Evolutionary conservation across 345 rosid species (phyloP), one percentile per base, ranked within the genome.

Genomic region (Eutrema heterophyllum): DNA sequence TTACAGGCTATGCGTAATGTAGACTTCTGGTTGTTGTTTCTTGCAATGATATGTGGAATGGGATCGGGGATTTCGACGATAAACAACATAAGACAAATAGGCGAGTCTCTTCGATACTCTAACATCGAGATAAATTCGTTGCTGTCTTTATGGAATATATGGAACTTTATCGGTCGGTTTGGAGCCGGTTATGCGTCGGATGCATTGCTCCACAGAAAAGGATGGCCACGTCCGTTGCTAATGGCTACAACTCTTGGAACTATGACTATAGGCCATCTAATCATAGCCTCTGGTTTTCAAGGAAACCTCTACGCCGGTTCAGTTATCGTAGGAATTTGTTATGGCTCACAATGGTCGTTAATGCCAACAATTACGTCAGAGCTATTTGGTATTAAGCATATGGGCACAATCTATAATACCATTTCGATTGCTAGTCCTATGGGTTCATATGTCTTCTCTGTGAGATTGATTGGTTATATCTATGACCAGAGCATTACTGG

Each of bases 391-490:
- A 81, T 90, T 14, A 36, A 82, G 14, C 91, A 93, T 58, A 81
- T 93, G 91, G 98, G 93, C 1, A 93, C 98, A n/a, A 87, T 93
- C 38, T 89, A 85, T 75, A 88, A 93, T 68, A 85, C 93, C 40
- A 85, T 90, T 52, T 87, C 87, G 16, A 56, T 87, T 27, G 91
- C 97, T 15, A 87, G 96, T 70, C 96, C 97, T 0, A 76, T 93
- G 33, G 97, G 97, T 55, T 88, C 98, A 2, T 90, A 93, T 29
- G 81, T 85, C 9, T 84, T 89, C 72, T 90, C 98, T 5, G 93
- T 93, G 13, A 85, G 91, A 77, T 75, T 90, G 14, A 88, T 93
- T 1, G 98, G 97, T 11, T 88, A 83, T 68, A 54, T 90, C 21
- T 93, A 93, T 18, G 97, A 90, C 51, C 75, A 74, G 62, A 82